Evolutionary conservation across 257 asterid genomes (phyloP), one percentile per base, ranked within the genome.

Genomic region (Solanum boliviense): DNA sequence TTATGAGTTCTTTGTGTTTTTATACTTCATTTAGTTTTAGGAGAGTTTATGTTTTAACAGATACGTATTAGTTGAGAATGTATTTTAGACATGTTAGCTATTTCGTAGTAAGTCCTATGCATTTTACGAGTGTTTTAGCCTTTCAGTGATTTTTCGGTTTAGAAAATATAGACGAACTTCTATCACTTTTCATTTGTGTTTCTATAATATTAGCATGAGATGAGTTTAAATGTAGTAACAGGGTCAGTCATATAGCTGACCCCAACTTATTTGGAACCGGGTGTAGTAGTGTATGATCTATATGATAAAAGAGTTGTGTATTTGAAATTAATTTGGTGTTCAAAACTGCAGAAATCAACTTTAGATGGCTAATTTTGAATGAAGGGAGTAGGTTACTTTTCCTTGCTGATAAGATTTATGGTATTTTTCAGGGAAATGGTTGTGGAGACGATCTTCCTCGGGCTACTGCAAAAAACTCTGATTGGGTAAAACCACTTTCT

Each of bases 391-490:
- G 27, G 41, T 74, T 35, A 74, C 29, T 1, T 74, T 74, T 36
- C 31, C 10, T 85, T 85, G 67, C 39, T 7, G 87, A 36, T 27
- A 41, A 31, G 12, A 18, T 23, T 52, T 38, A 46, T 82, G 83
- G 71, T 87, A 85, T 84, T 62, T 88, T 92, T 86, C 92, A 96
- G 98, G 97, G 93, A 86, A 88, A 88, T 89, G 92, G 88, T n/a
- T 90, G 88, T 68, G 92, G 89, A 84, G 87, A 84, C 44, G 88
- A 84, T 41, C 74, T 87, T 68, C 91, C 94, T 13, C 88, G 52
- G 62, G 83, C 41, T 56, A 87, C 87, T 39, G 72, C 85, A 48
- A 72, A 73, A 34, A 84, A 79, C 90, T 73, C 60, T 29, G 89
- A 88, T 91, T 92, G 93, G 98, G 86, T 89, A 44, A 87, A 90